Percentiles rank a stretch among this genome's conserved stretches.
These are phyloP conservation scores for Rhizopus arrhizus DNA, from an alignment of 371 early-diverging fungal species.

Conservation along the genomic window DNA sequence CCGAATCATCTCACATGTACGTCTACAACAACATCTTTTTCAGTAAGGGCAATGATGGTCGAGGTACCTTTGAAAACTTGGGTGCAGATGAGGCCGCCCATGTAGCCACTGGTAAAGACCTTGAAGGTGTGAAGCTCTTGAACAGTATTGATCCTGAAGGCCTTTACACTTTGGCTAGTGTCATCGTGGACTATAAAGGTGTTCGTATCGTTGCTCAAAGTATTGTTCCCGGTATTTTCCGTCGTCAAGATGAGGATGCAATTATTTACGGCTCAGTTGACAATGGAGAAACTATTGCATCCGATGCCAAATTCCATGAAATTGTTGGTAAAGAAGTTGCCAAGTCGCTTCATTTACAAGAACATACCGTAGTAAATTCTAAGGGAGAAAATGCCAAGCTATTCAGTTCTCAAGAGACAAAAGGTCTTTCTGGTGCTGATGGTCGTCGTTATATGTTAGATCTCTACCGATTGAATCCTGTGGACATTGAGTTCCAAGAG, in stretches of 20 bases:
- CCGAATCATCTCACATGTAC: conserved; percentile 83
- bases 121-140: conserved; percentile 84
- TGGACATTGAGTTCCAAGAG: conserved; percentile 88
- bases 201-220: conserved; percentile 89
- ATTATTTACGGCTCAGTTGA: conserved; percentile 92
- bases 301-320: conserved; percentile 78
- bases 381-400: conserved; percentile 64
- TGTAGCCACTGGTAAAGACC: conserved; percentile 91
- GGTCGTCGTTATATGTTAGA: conserved; percentile 91
- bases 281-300: conserved; percentile 68
- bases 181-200: conserved; percentile 91
- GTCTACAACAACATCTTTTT: conserved; percentile 95
- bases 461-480: conserved; percentile 86
- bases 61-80: conserved; percentile 77
- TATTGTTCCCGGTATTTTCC: conserved; percentile 87
- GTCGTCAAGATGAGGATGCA: conserved; percentile 77
- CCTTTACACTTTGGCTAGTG: conserved; percentile 84
- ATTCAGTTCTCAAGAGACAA: conserved; percentile 85
- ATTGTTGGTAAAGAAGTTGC: conserved; percentile 68
- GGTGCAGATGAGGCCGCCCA: conserved; percentile 94
- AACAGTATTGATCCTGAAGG: conserved; percentile 77
- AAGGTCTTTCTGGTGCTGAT: conserved; percentile 91
- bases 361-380: conserved; percentile 76
- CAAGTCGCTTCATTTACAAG: conserved; percentile 78
- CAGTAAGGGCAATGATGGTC: conserved; percentile 88